phyloP scores from a whole-genome alignment of 208 protist genomes.

The Tritrichomonas foetus region DNA sequence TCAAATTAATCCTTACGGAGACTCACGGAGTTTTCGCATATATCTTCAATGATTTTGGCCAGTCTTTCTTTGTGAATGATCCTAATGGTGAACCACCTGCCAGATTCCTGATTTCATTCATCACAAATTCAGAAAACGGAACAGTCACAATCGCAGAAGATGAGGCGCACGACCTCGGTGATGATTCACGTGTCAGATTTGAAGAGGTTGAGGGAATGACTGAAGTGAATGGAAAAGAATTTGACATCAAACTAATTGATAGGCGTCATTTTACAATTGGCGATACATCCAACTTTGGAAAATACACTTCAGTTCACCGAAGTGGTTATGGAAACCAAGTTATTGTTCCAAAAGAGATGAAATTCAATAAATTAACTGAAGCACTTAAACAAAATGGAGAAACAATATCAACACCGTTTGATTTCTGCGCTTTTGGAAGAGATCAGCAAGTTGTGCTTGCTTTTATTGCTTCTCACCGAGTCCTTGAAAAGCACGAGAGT shows the following conservation, averaged over 20 bases:
- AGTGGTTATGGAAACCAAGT: constrained; percentile 50
- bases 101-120: constrained; percentile 45
- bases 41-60: constrained; percentile 60
- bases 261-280: constrained; percentile 52
- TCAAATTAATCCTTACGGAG: constrained; percentile 54
- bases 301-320: constrained; percentile 49
- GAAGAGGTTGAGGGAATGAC: constrained; percentile 67
- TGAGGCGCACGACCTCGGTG: constrained; percentile 62
- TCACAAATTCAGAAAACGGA: constrained; percentile 54
- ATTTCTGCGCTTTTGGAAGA: not conserved
- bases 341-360: constrained; percentile 32
- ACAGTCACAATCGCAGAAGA: constrained; percentile 65
- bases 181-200: constrained; percentile 70
- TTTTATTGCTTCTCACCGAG: not conserved
- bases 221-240: not conserved
- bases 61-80: constrained; percentile 52
- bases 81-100: constrained; percentile 53
- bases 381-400: constrained; percentile 28
- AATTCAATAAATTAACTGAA: constrained; percentile 41
- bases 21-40: constrained; percentile 52
- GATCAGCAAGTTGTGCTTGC: constrained; percentile 30
- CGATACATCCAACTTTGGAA: constrained; percentile 44
- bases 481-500: not conserved
- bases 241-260: constrained; percentile 43
- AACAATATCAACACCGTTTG: not conserved